Evolutionary conservation across 257 asterid species (phyloP).

Genomic region (Solanum clarkiae): DNA sequence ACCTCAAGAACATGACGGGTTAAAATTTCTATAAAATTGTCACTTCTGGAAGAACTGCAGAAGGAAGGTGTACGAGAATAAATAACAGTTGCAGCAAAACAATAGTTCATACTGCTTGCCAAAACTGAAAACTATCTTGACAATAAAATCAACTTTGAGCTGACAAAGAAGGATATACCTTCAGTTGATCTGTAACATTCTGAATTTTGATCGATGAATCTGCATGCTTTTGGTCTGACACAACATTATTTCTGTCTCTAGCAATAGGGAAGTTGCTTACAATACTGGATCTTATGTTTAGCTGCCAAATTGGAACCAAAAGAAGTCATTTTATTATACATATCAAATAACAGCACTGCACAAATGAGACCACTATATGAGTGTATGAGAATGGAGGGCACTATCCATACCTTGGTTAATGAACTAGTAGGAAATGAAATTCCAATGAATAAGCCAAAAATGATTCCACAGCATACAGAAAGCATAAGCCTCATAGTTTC

Average conservation of each 20-base stretch:
- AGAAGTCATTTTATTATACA: not conserved
- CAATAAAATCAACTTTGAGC: not conserved
- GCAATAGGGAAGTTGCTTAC: constrained; percentile 18
- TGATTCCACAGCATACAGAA: constrained; percentile 35
- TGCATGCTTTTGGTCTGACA: constrained; percentile 12
- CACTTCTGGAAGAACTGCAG: not conserved
- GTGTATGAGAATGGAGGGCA: not conserved
- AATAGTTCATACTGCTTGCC: not conserved
- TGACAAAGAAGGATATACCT: constrained; percentile 25
- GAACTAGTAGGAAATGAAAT: constrained; percentile 44
- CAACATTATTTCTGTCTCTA: constrained; percentile 12
- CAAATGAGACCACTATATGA: not conserved
- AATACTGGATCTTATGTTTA: constrained; percentile 33
- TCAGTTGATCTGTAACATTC: constrained; percentile 22
- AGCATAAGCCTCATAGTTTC: constrained; percentile 41
- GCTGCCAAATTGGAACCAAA: constrained; percentile 30
- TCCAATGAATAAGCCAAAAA: constrained; percentile 64
- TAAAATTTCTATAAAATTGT: not conserved
- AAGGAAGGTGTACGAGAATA: not conserved
- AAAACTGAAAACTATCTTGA: not conserved
- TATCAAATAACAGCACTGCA: not conserved
- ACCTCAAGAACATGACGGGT: not conserved
- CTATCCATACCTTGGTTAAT: constrained; percentile 39
- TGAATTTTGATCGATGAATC: constrained; percentile 4
- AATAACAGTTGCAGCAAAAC: not conserved